Base-by-base conservation (phyloP, 768 basidiomycete genomes). In the Kwoniella bestiolae region DNA sequence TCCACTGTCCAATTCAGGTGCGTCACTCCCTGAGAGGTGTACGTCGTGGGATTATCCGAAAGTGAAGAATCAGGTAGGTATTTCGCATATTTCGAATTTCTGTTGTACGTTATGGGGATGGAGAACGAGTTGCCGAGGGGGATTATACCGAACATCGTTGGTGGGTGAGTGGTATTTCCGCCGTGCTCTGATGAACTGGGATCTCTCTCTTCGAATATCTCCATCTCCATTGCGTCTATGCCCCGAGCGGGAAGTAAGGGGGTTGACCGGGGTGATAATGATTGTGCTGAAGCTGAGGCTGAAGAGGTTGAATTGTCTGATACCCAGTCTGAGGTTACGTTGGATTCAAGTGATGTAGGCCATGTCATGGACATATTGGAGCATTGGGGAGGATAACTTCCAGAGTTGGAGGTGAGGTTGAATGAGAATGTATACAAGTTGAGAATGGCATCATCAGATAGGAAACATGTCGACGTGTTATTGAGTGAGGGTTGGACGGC, bases 91-190 rank as follows among this genome's bases (percentile, higher is more conserved):
- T 63, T 73, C 0, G 70, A 71, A 3, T 47, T 47, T 23, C 11
- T 34, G 7, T 50, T 25, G 55, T 68, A 78, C 5, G 74, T 78
- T 45, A 78, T 71, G 4, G 76, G 76, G 9, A 78, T 74, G 8
- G 52, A 62, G 65, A 78, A 78, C 7, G 72, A 72, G 46, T 78
- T 78, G 14, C 76, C 76, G 5, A 78, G 59, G 1, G 76, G 76
- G 46, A 78, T 78, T 60, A 78, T 69, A 4, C 76, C 76, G 56
- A 78, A 78, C 67, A 78, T 70, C 6, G 74, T 73, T 9, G 76
- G 76, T 11, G 76, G 76, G 25, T 69, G 47, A 9, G 74, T 78
- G 0, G 76, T 78, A 44, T 78, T 78, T 23, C 76, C 76, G 11
- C 65, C 53, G 16, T 69, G 55, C 32, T 67, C 63, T n/a, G 67